Evolutionary conservation across 306 rosid genomes (phyloP), one percentile per base, ranked within the genome.

Genomic region (Vicia villosa): DNA sequence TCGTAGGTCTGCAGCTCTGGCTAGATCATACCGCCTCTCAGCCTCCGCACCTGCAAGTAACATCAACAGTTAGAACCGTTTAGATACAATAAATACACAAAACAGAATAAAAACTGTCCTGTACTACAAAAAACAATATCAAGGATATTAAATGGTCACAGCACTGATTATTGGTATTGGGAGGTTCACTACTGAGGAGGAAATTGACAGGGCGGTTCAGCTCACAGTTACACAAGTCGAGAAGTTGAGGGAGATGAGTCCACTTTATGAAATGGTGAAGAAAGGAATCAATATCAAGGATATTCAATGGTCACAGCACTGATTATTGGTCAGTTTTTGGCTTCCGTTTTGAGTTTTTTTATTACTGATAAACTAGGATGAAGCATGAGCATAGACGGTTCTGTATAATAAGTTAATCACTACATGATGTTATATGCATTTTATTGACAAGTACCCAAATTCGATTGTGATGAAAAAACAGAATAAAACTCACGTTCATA

Each of bases 151-250:
- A n/a, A n/a, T n/a, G n/a, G n/a, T n/a, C n/a, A n/a, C n/a, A n/a
- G n/a, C n/a, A n/a, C n/a, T n/a, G n/a, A n/a, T n/a, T n/a, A n/a
- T 94, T 52, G 97, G 98, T 36, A 90, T 90, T 80, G 98, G 98
- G 57, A 84, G 97, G 86, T 94, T 94, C 81, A 94, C 96, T 2
- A 90, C 94, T 0, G 96, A 90, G 85, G 96, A 74, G 37, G 98
- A 94, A 81, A 85, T 94, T 64, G 98, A 94, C 40, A 78, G 85
- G 69, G 95, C 98, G 0, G 68, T 91, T 52, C 77, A 82, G 74
- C 91, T 87, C 51, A 91, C 96, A 1, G 96, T 91, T 47, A 80
- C 51, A 1, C 96, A 88, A 74, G 98, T 94, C 83, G 85, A 83
- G 74, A 94, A 94, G 84, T 57, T 89, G 91, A 88, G 98, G 83